Percentiles rank a stretch among this genome's conserved stretches.
phyloP scores from a whole-genome alignment of 495 filamentous ascomycete species.

The Trichoderma gamsii region DNA sequence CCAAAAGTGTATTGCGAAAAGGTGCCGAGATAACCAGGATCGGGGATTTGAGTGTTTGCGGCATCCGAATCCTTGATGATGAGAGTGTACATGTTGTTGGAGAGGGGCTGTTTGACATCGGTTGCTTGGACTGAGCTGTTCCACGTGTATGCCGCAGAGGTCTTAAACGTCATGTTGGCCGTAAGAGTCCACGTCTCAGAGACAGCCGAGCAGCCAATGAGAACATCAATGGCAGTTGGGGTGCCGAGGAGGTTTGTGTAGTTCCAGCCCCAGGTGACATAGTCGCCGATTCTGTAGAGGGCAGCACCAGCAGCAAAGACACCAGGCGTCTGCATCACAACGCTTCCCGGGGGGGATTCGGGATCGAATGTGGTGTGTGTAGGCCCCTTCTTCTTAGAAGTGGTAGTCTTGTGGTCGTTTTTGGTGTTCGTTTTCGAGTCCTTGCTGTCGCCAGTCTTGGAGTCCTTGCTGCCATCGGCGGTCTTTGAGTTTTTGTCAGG shows the following conservation, averaged over 20 bases:
- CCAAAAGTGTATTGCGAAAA: slow-evolving; percentile 65
- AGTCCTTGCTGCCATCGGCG: not conserved
- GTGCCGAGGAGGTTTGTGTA: slow-evolving; percentile 80
- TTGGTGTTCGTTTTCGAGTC: not conserved
- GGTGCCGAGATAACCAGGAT: slow-evolving; percentile 65
- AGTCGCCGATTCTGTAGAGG: slow-evolving; percentile 85
- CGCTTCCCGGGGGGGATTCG: slow-evolving; percentile 59
- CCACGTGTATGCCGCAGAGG: slow-evolving; percentile 55
- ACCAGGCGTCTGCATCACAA: slow-evolving; percentile 75
- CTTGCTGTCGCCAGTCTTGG: not conserved
- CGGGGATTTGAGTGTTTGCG: slow-evolving; percentile 53
- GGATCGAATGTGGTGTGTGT: slow-evolving; percentile 53
- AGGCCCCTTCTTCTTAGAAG: slow-evolving; percentile 28
- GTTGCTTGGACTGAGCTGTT: slow-evolving; percentile 65
- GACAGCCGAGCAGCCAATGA: slow-evolving; percentile 63
- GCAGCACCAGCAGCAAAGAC: slow-evolving; percentile 47
- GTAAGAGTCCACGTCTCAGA: slow-evolving; percentile 44
- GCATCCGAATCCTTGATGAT: slow-evolving; percentile 70
- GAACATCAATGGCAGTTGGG: slow-evolving; percentile 72
- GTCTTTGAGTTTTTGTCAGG: not conserved
- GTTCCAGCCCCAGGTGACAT: slow-evolving; percentile 87
- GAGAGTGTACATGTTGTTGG: slow-evolving; percentile 77
- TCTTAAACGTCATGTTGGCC: slow-evolving; percentile 46
- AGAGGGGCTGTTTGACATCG: slow-evolving; percentile 50
- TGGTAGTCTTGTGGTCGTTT: slow-evolving; percentile 20